phyloP scores from a whole-genome alignment of 1,139 yeast genomes.

The Saccharomyces hybrid region DNA sequence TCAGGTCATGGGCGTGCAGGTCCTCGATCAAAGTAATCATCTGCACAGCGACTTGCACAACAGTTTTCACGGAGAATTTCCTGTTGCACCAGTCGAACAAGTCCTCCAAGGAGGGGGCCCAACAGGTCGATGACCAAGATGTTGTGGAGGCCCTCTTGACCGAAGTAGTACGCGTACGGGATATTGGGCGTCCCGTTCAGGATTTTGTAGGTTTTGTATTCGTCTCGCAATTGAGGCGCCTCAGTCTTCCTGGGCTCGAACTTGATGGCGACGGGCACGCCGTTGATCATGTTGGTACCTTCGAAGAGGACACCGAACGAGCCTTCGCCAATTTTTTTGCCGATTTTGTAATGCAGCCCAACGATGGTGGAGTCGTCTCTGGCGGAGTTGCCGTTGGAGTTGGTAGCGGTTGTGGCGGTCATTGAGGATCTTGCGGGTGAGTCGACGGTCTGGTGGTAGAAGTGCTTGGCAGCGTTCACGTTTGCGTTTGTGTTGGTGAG shows the following conservation, averaged over 20 bases:
- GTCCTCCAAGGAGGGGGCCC: constrained; percentile 76
- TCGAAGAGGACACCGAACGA: constrained; percentile 79
- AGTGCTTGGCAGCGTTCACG: background rate
- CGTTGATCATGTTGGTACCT: constrained; percentile 68
- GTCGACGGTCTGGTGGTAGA: background rate
- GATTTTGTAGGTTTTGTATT: constrained; percentile 64
- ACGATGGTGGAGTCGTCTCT: constrained; percentile 43
- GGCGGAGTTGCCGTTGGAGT: constrained; percentile 4
- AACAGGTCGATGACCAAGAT: constrained; percentile 63
- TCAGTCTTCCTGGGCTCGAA: constrained; percentile 75
- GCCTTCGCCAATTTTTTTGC: constrained; percentile 80
- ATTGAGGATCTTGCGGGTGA: constrained; percentile 1
- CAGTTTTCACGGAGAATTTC: constrained; percentile 59
- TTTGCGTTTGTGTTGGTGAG: background rate
- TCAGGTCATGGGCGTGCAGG: constrained; percentile 61
- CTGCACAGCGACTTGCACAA: constrained; percentile 65
- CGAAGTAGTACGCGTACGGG: constrained; percentile 71
- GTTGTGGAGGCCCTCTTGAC: constrained; percentile 74
- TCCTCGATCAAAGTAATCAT: constrained; percentile 63
- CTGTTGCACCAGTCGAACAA: constrained; percentile 78
- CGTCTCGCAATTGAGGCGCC: constrained; percentile 74
- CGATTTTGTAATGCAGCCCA: constrained; percentile 72
- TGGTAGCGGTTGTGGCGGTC: background rate
- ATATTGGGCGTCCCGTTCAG: constrained; percentile 55
- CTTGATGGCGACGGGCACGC: constrained; percentile 70